A percentile compares a stretch with the other conserved stretches of the same genome.
Evolutionary conservation across 2,329 filamentous ascomycete species (phyloP).

Genomic region (Ceratocystis lukuohia): DNA sequence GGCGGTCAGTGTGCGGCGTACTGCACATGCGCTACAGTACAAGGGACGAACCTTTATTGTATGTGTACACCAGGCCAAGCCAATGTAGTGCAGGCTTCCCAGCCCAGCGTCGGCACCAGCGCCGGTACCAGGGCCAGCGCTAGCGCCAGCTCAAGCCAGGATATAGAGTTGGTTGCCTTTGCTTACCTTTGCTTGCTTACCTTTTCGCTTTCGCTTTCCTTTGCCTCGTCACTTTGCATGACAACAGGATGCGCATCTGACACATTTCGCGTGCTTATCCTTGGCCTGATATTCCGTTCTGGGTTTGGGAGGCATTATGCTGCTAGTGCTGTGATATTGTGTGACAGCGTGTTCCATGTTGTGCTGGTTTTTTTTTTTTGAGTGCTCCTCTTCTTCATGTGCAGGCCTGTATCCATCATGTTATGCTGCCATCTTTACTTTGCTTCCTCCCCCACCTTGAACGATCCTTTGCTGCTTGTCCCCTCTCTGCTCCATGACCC

Average conservation of each 20-base stretch:
- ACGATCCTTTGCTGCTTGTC: slow-evolving; percentile 19
- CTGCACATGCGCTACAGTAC: not conserved
- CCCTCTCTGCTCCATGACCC: slow-evolving; percentile 9
- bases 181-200: not conserved
- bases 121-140: too few relatives aligned
- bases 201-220: not conserved
- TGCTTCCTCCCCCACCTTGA: slow-evolving; percentile 18
- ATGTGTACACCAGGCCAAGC: not conserved
- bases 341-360: not conserved
- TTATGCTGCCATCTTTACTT: slow-evolving; percentile 1
- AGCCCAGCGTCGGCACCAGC: too few relatives aligned
- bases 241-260: slow-evolving; percentile 7
- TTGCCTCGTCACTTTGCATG: not conserved
- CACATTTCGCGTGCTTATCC: slow-evolving; percentile 1
- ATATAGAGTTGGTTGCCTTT: not conserved
- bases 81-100: not conserved
- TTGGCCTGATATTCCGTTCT: not conserved
- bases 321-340: not conserved
- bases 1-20: not conserved
- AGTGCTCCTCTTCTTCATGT: not conserved
- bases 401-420: not conserved
- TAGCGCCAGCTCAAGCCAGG: not conserved
- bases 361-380: not conserved
- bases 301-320: slow-evolving; percentile 3
- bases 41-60: not conserved